These are phyloP conservation scores for Crithidia bombi DNA, from an alignment of 208 protist species.

Conservation along the genomic window DNA sequence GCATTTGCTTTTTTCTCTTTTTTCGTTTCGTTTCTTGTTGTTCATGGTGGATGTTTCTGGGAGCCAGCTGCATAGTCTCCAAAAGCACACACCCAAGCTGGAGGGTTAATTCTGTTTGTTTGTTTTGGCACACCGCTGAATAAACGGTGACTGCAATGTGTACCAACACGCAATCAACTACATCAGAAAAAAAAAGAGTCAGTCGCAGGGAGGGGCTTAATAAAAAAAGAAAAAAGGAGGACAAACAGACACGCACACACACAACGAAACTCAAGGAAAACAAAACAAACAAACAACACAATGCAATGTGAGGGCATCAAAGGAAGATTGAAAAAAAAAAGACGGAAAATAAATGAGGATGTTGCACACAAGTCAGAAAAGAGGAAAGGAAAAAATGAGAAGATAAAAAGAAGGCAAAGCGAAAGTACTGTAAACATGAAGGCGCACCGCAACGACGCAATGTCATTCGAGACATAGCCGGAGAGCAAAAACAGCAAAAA, in stretches of 20 bases:
- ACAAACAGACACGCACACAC: not conserved
- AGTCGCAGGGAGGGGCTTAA: no score
- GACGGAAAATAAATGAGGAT: not conserved
- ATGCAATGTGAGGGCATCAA: no score
- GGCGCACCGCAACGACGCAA: no score
- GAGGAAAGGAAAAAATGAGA: slow-evolving; percentile 1
- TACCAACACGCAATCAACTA: no score
- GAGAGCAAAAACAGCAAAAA: not conserved
- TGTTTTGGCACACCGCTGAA: no score
- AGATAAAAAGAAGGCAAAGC: slow-evolving; percentile 3
- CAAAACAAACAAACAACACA: no score
- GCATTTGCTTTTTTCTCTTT: slow-evolving; percentile 1
- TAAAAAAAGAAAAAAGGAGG: slow-evolving; percentile 4
- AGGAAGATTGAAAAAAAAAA: slow-evolving; percentile 1
- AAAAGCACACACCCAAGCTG: not conserved
- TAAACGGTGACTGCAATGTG: no score
- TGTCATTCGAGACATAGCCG: not conserved
- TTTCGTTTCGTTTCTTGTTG: not conserved
- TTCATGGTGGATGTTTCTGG: no score
- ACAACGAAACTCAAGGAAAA: not conserved
- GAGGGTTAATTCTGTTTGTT: no score
- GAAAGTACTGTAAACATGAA: not conserved
- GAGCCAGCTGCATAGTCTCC: no score
- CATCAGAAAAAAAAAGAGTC: no score
- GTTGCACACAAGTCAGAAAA: not conserved